Evolutionary conservation across 2,329 filamentous ascomycete species (phyloP).

Genomic region (Cladosporium sp.): DNA sequence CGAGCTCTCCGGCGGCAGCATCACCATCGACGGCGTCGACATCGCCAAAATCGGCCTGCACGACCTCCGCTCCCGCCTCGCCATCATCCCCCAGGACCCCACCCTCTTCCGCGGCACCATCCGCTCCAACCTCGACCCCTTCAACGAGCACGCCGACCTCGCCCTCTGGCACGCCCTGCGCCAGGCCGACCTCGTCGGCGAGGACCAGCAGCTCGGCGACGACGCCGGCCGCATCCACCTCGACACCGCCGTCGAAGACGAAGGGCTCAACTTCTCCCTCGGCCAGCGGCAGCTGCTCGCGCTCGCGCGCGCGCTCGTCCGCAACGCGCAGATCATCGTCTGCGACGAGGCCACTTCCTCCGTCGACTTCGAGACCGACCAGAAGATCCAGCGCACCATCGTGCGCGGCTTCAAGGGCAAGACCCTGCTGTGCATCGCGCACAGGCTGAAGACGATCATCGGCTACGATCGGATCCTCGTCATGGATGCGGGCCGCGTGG

Average conservation of each 20-base stretch:
- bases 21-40: constrained; percentile 45
- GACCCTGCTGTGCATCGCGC: constrained; percentile 87
- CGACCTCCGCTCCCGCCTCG: constrained; percentile 65
- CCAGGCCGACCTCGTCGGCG: constrained; percentile 64
- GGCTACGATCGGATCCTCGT: constrained; percentile 91
- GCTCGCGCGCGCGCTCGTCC: constrained; percentile 80
- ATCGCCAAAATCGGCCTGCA: constrained; percentile 69
- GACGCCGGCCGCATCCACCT: constrained; percentile 64
- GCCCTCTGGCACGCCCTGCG: constrained; percentile 72
- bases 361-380: constrained; percentile 94
- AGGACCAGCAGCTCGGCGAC: constrained; percentile 42
- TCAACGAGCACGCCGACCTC: constrained; percentile 69
- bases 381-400: constrained; percentile 89
- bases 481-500: constrained; percentile 85
- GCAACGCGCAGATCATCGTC: constrained; percentile 83
- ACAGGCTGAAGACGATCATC: constrained; percentile 85
- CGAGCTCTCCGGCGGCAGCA: constrained; percentile 42
- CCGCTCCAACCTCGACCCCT: constrained; percentile 73
- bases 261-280: constrained; percentile 91
- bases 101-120: constrained; percentile 78
- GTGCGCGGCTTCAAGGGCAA: constrained; percentile 75
- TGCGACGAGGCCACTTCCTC: constrained; percentile 93
- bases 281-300: constrained; percentile 95
- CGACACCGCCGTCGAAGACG: constrained; percentile 81
- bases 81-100: constrained; percentile 77